Evolutionary conservation across 1,139 yeast genomes (phyloP).

Genomic region (Kurtzmaniella quercitrusa): DNA sequence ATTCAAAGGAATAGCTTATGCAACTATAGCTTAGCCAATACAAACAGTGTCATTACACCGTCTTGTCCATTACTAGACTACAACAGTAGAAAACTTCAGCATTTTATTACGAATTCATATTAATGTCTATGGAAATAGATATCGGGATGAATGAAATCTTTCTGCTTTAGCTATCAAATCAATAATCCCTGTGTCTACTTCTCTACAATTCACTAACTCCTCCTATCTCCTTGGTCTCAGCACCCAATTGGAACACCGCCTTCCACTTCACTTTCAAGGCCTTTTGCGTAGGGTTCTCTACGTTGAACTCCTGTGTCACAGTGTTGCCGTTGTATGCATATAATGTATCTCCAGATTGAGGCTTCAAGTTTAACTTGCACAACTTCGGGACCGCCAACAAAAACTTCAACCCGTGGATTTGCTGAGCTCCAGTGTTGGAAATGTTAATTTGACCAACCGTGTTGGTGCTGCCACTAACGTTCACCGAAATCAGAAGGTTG

Average conservation of each 20-base stretch:
- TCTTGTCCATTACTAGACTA: too few species aligned
- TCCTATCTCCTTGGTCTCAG: slow-evolving; percentile 47
- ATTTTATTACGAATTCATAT: background rate
- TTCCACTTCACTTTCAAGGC: slow-evolving; percentile 81
- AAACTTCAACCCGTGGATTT: slow-evolving; percentile 50
- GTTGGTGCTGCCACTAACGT: slow-evolving; percentile 30
- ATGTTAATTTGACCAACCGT: slow-evolving; percentile 42
- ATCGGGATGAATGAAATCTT: too few species aligned
- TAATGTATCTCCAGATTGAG: slow-evolving; percentile 61
- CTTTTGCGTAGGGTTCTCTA: slow-evolving; percentile 48
- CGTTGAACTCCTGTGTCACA: slow-evolving; percentile 54
- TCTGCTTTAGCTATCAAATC: too few species aligned
- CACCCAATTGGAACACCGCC: slow-evolving; percentile 51
- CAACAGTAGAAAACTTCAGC: too few species aligned
- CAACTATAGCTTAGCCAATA: too few species aligned
- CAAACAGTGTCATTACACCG: too few species aligned
- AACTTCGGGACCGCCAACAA: slow-evolving; percentile 81
- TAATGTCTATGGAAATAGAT: slow-evolving; percentile 7
- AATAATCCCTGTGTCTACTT: background rate
- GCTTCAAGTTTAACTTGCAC: slow-evolving; percentile 58
- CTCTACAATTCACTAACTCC: slow-evolving; percentile 42
- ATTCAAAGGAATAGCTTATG: too few species aligned
- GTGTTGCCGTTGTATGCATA: slow-evolving; percentile 50
- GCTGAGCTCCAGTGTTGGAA: slow-evolving; percentile 34
- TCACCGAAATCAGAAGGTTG: slow-evolving; percentile 51